Evolutionary conservation across 2,329 filamentous ascomycete species (phyloP), one percentile per base, ranked within the genome.

Genomic region (Botrytis fabae): DNA sequence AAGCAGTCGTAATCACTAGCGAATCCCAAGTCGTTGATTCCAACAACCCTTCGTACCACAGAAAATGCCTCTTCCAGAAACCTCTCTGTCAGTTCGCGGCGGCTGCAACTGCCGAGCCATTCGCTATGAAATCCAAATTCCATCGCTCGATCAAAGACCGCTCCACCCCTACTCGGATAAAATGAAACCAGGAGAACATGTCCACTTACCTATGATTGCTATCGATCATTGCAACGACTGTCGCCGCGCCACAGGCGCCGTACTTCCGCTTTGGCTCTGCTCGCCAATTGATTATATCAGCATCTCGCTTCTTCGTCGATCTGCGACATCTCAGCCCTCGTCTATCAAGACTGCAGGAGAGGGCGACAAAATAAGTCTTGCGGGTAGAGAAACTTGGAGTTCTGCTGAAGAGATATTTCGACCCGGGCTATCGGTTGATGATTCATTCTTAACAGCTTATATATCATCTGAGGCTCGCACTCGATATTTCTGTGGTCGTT

Each of bases 211-310:
- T 5, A 61, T 69, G 51, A 10, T 60, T 12, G 38, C 38, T 2
- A 69, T 61, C 28, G 20, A 48, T 18, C 9, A 61, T 25, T 69
- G 54, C n/a, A 69, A 69, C 18, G 40, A 61, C n/a, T 61, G 22
- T 60, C 28, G 38, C 1, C 28, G 10, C 25, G 40, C 38, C 2
- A 69, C 66, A 14, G 28, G 38, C 9, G 7, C n/a, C 2, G 14
- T 69, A 18, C 16, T 59, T 8, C 66, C n/a, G 5, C 9, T 61
- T 60, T 46, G 66, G 38, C n/a, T 59, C 25, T 40, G 35, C 25
- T 60, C 35, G 0, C 54, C n/a, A 2, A 69, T 60, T 25, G 32
- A 46, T 5, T 59, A 57, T 7, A 60, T 69, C 3, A 25, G 9
- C 46, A 25, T 48, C 46, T 48, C 22, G 8, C 9, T 48, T 22